phyloP scores from a whole-genome alignment of 2,329 filamentous ascomycete species.

The Coniochaeta prunicola region DNA sequence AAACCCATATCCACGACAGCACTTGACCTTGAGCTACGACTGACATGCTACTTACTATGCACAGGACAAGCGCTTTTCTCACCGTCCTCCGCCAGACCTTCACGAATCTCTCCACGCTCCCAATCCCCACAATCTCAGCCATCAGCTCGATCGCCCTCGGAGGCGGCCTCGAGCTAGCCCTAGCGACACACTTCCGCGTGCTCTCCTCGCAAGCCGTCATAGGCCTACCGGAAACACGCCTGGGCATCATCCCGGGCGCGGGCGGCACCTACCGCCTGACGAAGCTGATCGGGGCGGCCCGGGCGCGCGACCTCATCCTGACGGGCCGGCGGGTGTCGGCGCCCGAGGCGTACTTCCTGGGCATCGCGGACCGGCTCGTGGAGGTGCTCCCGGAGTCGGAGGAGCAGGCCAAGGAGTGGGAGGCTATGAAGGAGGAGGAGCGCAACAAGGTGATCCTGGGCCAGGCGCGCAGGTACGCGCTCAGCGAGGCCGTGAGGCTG shows the following conservation, averaged over 20 bases:
- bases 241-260: slow-evolving; percentile 91
- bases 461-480: slow-evolving; percentile 57
- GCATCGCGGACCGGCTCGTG: slow-evolving; percentile 83
- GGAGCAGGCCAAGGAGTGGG: slow-evolving; percentile 20
- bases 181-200: slow-evolving; percentile 84
- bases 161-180: slow-evolving; percentile 86
- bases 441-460: slow-evolving; percentile 37
- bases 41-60: neutral
- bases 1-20: slow-evolving; percentile 5
- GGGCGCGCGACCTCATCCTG: slow-evolving; percentile 84
- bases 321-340: slow-evolving; percentile 81
- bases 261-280: slow-evolving; percentile 88
- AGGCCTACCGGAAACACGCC: slow-evolving; percentile 81
- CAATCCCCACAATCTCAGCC: slow-evolving; percentile 84
- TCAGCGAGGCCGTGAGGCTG: slow-evolving; percentile 70
- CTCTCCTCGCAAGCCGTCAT: slow-evolving; percentile 72
- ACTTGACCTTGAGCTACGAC: neutral
- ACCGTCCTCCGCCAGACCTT: slow-evolving; percentile 69
- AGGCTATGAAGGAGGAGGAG: slow-evolving; percentile 28
- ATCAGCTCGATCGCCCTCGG: slow-evolving; percentile 82
- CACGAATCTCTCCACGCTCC: slow-evolving; percentile 62
- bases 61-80: slow-evolving; percentile 74
- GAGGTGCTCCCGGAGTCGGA: slow-evolving; percentile 46
- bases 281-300: slow-evolving; percentile 66
- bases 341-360: slow-evolving; percentile 84